Percentiles rank a stretch among this genome's conserved stretches.
phyloP scores from a whole-genome alignment of 1,139 yeast species.

The Debaryomyces coudertii region DNA sequence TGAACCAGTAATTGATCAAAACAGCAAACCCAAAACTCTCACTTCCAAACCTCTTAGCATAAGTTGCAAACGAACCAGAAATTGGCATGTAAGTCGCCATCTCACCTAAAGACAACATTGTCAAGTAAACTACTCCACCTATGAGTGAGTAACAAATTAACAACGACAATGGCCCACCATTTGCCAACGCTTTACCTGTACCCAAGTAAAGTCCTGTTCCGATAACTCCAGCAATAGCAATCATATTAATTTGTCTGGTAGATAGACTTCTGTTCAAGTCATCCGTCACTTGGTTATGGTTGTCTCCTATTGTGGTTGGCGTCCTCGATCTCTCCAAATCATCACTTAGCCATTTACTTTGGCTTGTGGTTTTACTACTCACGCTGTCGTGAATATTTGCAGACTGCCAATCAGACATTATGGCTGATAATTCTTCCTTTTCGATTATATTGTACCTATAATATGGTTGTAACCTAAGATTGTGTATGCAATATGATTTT shows the following conservation, averaged over 20 bases:
- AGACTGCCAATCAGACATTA: background rate
- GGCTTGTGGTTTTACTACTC: background rate
- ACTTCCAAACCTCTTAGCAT: constrained; percentile 62
- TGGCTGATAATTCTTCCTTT: background rate
- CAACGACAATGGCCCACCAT: constrained; percentile 68
- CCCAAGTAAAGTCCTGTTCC: constrained; percentile 74
- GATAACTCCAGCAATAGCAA: constrained; percentile 66
- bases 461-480: background rate
- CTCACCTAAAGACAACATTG: constrained; percentile 68
- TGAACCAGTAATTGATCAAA: constrained; percentile 65
- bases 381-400: background rate
- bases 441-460: background rate
- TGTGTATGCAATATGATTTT: background rate
- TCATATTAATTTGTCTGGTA: constrained; percentile 62
- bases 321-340: constrained; percentile 5
- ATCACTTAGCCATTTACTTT: background rate
- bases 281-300: constrained; percentile 6
- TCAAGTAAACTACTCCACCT: constrained; percentile 60
- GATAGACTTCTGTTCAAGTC: constrained; percentile 46
- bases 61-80: constrained; percentile 64
- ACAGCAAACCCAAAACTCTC: constrained; percentile 67
- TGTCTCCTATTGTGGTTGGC: background rate
- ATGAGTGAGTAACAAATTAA: constrained; percentile 59
- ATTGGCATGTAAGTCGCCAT: constrained; percentile 64
- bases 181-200: constrained; percentile 59